phyloP scores from a whole-genome alignment of 1,284 basidiomycete species.

The Amylostereum areolatum region DNA sequence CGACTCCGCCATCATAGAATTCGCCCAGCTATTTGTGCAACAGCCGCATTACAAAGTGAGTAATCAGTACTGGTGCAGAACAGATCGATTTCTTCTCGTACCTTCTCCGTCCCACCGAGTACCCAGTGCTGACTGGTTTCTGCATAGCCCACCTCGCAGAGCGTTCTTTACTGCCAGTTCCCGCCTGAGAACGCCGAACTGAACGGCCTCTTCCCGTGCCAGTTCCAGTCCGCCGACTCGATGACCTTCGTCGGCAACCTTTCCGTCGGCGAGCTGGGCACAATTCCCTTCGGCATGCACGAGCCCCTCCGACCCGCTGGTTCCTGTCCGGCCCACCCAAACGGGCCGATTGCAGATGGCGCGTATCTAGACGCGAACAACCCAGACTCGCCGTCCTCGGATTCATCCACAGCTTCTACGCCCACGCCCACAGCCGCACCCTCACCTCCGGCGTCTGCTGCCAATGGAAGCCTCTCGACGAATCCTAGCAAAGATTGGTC shows the following conservation, averaged over 20 bases:
- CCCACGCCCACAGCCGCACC: too few species aligned
- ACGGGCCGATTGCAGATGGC: constrained; percentile 31
- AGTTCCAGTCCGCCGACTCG: constrained; percentile 18
- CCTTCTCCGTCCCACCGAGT: neutral
- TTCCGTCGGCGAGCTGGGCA: too few species aligned
- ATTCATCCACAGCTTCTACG: too few species aligned
- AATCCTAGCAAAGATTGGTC: too few species aligned
- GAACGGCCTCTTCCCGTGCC: constrained; percentile 22
- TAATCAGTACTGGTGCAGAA: too few species aligned
- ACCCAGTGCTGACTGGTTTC: neutral
- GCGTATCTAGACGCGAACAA: constrained; percentile 28
- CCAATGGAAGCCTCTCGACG: too few species aligned
- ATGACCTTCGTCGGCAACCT: constrained; percentile 20
- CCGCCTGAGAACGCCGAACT: constrained; percentile 22
- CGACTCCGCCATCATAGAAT: constrained; percentile 25
- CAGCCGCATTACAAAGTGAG: constrained; percentile 33
- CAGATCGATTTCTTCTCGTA: too few species aligned
- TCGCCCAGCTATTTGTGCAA: constrained; percentile 46
- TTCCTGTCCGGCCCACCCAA: constrained; percentile 21
- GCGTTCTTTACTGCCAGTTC: constrained; percentile 22
- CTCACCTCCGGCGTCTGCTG: too few species aligned
- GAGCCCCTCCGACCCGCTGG: constrained; percentile 20
- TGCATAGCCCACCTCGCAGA: constrained; percentile 7
- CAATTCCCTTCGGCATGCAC: constrained; percentile 18
- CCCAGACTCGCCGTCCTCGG: too few species aligned